Evolutionary conservation across 257 asterid genomes (phyloP), one percentile per base, ranked within the genome.

Genomic region (Rubia yunnanensis): DNA sequence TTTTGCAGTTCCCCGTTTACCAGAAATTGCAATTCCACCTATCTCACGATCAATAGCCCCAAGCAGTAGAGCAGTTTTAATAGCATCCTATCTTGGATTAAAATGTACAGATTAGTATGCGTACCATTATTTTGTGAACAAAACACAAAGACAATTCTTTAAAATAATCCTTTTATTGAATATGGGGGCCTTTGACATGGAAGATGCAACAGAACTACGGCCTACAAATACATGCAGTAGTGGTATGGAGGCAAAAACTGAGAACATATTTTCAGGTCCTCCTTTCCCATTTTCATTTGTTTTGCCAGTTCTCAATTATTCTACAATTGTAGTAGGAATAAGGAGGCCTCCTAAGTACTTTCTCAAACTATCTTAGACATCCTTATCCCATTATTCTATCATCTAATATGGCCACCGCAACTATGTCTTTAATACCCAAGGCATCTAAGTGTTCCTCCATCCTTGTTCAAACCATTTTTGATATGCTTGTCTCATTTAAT

Each of bases 1-100:
- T 83, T 94, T 94, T 4, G 99, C 99, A 41, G 99, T 94, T 79
- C 99, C 99, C 55, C 99, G 82, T 81, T 83, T 94, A 65, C 99
- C 99, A 57, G 91, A 89, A 75, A 94, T 89, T 48, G 97, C 99
- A 76, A 94, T 89, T 64, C 99, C 99, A 76, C 97, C 99, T 59
- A 94, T 82, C 75, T 85, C 96, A 59, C 97, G 90, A 77, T 94
- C 99, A 74, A 88, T 72, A 32, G 99, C 99, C 67, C 99, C 99
- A 69, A 94, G 99, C 73, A 94, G 78, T 66, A 94, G 97, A 67
- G 97, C 96, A 39, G 97, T 88, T 82, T 94, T 94, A 73, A 94
- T 86, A 23, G 97, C 97, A 64, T 94, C 99, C 99, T 94, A 83
- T 64, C 62, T 56, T 74, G 13, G 67, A 36, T 59, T 2, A 63